Percentiles rank a stretch among this genome's conserved stretches.
Conservation (phyloP, 2,329 filamentous ascomycete genomes). For the Thelonectria olida region DNA sequence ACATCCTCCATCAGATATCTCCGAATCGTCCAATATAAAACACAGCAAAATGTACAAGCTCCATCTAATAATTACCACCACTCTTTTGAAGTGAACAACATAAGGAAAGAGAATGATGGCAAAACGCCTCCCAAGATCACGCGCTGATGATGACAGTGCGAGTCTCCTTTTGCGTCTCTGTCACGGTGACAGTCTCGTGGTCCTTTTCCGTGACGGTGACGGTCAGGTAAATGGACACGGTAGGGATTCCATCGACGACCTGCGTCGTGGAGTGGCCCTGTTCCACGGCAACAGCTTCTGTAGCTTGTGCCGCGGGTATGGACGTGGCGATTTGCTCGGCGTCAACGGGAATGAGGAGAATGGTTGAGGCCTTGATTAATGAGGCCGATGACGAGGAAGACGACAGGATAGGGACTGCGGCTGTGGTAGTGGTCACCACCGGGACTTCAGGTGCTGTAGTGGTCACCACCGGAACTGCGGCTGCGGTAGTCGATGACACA, state of each 20-base stretch:
- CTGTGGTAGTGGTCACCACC: not conserved
- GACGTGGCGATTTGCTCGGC: slow-evolving; percentile 23
- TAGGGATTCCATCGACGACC: slow-evolving; percentile 44
- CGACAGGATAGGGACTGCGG: not conserved
- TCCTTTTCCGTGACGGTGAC: slow-evolving; percentile 48
- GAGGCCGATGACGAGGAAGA: not conserved
- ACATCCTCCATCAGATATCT: not conserved
- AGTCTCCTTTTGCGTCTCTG: slow-evolving; percentile 41
- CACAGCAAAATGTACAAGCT: slow-evolving; percentile 7
- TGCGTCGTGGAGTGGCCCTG: slow-evolving; percentile 34
- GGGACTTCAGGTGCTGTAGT: not conserved
- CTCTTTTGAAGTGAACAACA: not conserved
- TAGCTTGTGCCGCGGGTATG: slow-evolving; percentile 5
- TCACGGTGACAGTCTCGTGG: slow-evolving; percentile 36
- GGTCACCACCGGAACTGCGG: not conserved
- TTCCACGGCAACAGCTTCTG: slow-evolving; percentile 20
- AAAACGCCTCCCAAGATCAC: slow-evolving; percentile 11
- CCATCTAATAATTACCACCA: slow-evolving; percentile 7
- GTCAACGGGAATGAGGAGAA: slow-evolving; percentile 42
- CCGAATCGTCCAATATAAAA: not conserved
- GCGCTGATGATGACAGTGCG: slow-evolving; percentile 45
- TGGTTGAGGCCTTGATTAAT: slow-evolving; percentile 29
- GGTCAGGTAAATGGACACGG: slow-evolving; percentile 48
- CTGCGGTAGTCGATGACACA: not conserved
- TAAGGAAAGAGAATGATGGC: not conserved